Percentiles rank a stretch among this genome's conserved stretches.
Conservation (phyloP, 2,329 filamentous ascomycete genomes). For the Aspergillus pseudoviridinutans region DNA sequence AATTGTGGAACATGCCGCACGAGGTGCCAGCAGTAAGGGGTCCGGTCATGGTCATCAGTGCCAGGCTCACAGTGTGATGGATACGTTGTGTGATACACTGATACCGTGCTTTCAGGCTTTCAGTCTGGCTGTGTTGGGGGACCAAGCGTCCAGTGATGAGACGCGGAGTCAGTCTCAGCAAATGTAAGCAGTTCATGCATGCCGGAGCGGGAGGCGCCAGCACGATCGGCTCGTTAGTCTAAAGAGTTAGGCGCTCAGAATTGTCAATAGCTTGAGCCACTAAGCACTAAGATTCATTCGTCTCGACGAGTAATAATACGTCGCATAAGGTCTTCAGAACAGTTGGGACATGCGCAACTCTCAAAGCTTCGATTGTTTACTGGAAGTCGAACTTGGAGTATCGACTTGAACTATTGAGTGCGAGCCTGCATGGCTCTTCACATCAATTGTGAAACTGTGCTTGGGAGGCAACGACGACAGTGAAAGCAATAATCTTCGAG, state of each 20-base stretch:
- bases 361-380: no score
- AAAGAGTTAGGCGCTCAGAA: slow-evolving; percentile 7
- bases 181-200: slow-evolving; percentile 17
- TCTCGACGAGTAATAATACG: slow-evolving; percentile 1
- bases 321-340: not conserved
- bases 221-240: slow-evolving; percentile 21
- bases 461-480: no score
- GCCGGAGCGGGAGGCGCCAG: slow-evolving; percentile 18
- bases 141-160: not conserved
- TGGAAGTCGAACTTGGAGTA: no score
- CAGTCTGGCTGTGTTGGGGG: not conserved
- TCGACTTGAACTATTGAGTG: no score
- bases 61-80: not conserved
- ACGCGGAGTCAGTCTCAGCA: not conserved
- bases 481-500: no score
- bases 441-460: no score
- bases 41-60: slow-evolving; percentile 12
- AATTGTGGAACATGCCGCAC: slow-evolving; percentile 30
- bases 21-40: slow-evolving; percentile 29
- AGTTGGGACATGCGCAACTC: not conserved
- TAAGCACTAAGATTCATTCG: slow-evolving; percentile 6
- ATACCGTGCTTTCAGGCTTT: not conserved
- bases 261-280: slow-evolving; percentile 22
- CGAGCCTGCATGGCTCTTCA: no score
- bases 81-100: not conserved